Base-by-base conservation (phyloP, 306 rosid species). In the Malus asiatica region DNA sequence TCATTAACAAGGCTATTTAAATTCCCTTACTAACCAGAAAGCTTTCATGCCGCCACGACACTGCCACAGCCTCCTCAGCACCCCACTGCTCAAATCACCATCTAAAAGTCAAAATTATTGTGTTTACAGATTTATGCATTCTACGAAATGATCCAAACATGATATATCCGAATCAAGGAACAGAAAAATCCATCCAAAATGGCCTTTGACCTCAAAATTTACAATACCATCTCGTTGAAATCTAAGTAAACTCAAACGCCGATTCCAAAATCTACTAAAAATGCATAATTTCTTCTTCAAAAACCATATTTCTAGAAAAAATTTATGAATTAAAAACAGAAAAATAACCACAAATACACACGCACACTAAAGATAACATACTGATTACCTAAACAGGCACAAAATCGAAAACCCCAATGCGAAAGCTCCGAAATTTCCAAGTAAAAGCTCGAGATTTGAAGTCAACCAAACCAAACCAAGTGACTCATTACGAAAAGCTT, bases 401-500 rank as follows among this genome's bases (percentile, higher is more conserved):
- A 65, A 81, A 63, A 57, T 55, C 15, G 63, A 75, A 77, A 75
- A 66, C 75, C 76, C 70, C 74, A 13, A 57, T 23, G 59, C n/a
- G 22, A 63, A 70, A 80, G 76, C 57, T 60, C 62, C 71, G 80
- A 73, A 86, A 58, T 53, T 62, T 57, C 40, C 52, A 22, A 79
- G 84, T 82, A 83, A 77, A 83, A 71, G 18, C 15, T 27, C 46
- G 19, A 68, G 66, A 88, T 78, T 81, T n/a, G 60, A 82, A 88
- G 90, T 90, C 93, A 93, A 90, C 94, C 69, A 62, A 23, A 4
- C 89, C 84, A 78, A 73, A 4, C 88, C 84, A 78, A 75, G 35
- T 65, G 76, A 87, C 77, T 60, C 35, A 23, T 11, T 53, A 44
- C 22, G 68, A 75, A 62, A 77, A 61, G 30, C 33, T 32, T 71